Base-by-base conservation (phyloP, 345 rosid species). In the Clausena lansium region DNA sequence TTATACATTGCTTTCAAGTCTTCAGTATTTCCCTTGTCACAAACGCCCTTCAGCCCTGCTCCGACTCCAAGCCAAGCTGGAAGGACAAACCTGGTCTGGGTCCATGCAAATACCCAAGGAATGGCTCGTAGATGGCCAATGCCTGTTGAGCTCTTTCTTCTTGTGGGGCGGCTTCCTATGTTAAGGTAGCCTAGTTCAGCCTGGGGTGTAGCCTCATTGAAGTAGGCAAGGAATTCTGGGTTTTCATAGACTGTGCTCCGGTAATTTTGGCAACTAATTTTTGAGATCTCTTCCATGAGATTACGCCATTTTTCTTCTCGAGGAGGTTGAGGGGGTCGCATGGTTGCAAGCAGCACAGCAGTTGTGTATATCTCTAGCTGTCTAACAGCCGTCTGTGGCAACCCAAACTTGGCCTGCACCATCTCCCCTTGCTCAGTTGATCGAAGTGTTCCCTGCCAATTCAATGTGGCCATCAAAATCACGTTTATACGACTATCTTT, bases 61-160 rank as follows among this genome's bases (percentile, higher is more conserved):
- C 98, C 98, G 25, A 96, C 92, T 39, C 99, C 99, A 68, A 96
- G 98, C 98, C 99, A 96, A 62, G 99, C 97, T 36, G 99, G 99
- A 76, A 96, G 97, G 71, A 96, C 99, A 82, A 94, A 96, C 71
- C 99, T 89, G 61, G 98, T 96, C 80, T 93, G 98, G 2, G 98
- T 96, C 99, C 99, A 94, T 8, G 99, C 99, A 78, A 96, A 93
- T 35, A 94, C 89, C 98, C 99, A 94, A 35, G 99, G 99, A 78
- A 96, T 96, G 78, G 98, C 98, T 47, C 98, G 90, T 28, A 96
- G 97, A 88, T 96, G 97, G 61, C 98, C 99, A 2, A 96, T 94
- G 38, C 95, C 99, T 2, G 83, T 96, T 4, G 98, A 87, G 84
- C 88, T 89, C 86, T 92, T 96, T 85, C 98, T 87, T 77, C 97